phyloP scores from a whole-genome alignment of 805 yeast genomes.

The Candida fluviatilis region DNA sequence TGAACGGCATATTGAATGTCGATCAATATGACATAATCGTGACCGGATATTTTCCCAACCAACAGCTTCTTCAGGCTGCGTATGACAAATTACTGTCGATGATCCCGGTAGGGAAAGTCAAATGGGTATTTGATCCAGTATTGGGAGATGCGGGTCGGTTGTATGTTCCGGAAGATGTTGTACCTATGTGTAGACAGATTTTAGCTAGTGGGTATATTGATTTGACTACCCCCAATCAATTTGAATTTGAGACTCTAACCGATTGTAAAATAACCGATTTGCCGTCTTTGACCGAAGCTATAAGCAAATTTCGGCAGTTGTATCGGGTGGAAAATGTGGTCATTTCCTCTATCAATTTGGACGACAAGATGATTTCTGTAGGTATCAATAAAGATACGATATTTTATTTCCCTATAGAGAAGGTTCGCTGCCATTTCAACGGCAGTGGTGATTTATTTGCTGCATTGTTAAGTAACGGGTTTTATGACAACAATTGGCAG shows the following conservation, averaged over 20 bases:
- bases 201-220: constrained; percentile 41
- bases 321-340: constrained; percentile 52
- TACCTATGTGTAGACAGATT: constrained; percentile 49
- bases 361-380: constrained; percentile 32
- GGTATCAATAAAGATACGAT: constrained; percentile 25
- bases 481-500: constrained; percentile 20
- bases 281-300: constrained; percentile 31
- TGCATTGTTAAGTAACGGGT: constrained; percentile 53
- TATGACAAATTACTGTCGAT: not conserved
- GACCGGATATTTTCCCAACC: constrained; percentile 77
- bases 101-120: constrained; percentile 16
- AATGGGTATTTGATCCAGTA: constrained; percentile 84
- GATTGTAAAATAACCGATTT: constrained; percentile 36
- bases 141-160: constrained; percentile 85
- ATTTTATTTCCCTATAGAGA: constrained; percentile 40
- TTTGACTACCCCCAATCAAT: constrained; percentile 68
- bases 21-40: constrained; percentile 57
- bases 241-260: constrained; percentile 63
- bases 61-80: constrained; percentile 31
- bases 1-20: constrained; percentile 31
- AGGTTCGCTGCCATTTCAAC: constrained; percentile 57
- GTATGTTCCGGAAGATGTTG: constrained; percentile 61
- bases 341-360: constrained; percentile 51
- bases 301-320: constrained; percentile 36
- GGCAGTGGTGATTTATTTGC: constrained; percentile 76